Conservation (phyloP, 176 grass and related monocot species). For the Triticum urartu region DNA sequence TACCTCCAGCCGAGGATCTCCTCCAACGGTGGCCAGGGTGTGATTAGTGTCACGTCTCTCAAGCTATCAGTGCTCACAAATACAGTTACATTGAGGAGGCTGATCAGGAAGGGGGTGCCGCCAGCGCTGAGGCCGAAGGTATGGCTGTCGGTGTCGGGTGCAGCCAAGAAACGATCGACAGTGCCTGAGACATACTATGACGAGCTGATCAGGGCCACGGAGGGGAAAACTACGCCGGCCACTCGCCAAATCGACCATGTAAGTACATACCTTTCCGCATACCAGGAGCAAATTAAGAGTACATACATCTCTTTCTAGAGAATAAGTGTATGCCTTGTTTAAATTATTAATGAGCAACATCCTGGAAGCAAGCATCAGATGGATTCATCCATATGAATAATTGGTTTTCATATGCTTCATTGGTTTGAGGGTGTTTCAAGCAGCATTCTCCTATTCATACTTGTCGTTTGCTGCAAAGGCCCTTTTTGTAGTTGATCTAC, state of each 20-base stretch:
- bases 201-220: conserved; percentile 75
- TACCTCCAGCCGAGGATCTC: conserved; percentile 85
- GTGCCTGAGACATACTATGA: conserved; percentile 97
- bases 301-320: not conserved
- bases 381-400: not conserved
- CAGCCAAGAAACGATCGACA: conserved; percentile 84
- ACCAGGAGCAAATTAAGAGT: not conserved
- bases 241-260: conserved; percentile 95
- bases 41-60: conserved; percentile 65
- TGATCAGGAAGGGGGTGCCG: conserved; percentile 84
- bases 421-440: not conserved
- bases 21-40: conserved; percentile 45
- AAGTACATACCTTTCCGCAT: conserved; percentile 11
- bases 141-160: conserved; percentile 84
- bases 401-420: not conserved
- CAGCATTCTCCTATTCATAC: not conserved
- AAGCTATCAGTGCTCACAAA: conserved; percentile 81
- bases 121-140: conserved; percentile 75
- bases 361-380: too few species aligned
- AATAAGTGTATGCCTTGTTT: not conserved
- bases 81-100: conserved; percentile 66
- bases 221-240: conserved; percentile 86
- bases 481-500: too few species aligned
- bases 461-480: too few species aligned
- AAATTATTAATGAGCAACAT: not conserved